These are phyloP conservation scores for Fonsecaea erecta DNA, from an alignment of 2,329 filamentous ascomycete species.

Conservation along the genomic window DNA sequence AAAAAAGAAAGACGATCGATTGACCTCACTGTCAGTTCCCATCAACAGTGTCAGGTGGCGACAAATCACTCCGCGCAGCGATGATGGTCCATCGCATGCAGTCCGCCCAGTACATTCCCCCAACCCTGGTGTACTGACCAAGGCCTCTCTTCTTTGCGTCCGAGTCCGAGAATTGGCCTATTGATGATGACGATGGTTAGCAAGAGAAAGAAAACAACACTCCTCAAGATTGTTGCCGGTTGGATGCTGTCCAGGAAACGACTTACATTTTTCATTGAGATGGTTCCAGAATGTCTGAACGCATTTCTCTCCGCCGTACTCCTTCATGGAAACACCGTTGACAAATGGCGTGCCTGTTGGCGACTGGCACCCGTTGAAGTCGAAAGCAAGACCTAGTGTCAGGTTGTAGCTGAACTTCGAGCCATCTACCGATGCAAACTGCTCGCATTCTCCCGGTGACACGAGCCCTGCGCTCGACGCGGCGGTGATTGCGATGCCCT, in stretches of 20 bases:
- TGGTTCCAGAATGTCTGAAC: neutral
- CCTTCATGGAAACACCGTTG: constrained; percentile 8
- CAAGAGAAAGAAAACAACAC: no score
- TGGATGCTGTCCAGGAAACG: neutral
- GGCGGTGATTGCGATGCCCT: neutral
- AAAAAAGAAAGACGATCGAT: neutral
- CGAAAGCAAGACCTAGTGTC: constrained; percentile 1
- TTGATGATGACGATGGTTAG: no score
- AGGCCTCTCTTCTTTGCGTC: neutral
- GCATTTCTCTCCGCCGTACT: constrained; percentile 9
- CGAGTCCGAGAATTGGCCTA: neutral
- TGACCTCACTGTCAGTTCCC: neutral
- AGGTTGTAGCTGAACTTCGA: neutral
- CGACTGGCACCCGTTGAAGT: constrained; percentile 1
- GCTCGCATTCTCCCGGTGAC: neutral
- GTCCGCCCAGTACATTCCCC: constrained; percentile 14
- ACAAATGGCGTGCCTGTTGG: neutral
- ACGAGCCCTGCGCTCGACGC: neutral
- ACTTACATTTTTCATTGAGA: constrained; percentile 14
- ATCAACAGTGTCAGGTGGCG: constrained; percentile 9
- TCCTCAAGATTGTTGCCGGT: neutral
- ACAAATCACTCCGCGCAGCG: neutral
- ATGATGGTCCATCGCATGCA: constrained; percentile 18
- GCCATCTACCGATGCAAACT: neutral
- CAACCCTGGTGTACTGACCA: neutral